Base-by-base conservation (phyloP, 2,329 filamentous ascomycete species). In the Tolypocladium sp. region DNA sequence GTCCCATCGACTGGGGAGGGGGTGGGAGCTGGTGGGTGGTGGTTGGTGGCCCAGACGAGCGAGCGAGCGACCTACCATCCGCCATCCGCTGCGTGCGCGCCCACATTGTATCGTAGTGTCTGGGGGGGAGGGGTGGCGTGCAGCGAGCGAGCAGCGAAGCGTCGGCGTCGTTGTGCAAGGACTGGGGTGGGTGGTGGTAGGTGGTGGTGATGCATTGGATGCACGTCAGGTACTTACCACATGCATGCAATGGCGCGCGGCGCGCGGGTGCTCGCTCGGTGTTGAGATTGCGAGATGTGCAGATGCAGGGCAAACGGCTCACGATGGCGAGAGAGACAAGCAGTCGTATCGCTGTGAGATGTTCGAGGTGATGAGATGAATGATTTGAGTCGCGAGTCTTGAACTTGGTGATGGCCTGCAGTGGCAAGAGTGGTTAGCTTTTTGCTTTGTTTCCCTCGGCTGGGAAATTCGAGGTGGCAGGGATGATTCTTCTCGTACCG, bases 1-100 rank as follows among this genome's bases (percentile, higher is more conserved):
- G 51, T 54, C 55, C 55, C 55, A 46, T 37, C n/a, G 55, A 57
- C 56, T 51, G 35, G 56, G 58, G 55, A 54, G 60, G 57, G 55
- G 57, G 17, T 38, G 35, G 44, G 2, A 22, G 59, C 20, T 25
- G 46, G 35, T n/a, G 27, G 57, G 12, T 35, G 35, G 22, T 44
- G 57, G 54, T 38, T 59, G 54, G 54, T 30, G 41, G 51, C 22
- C 33, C 44, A 55, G 58, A 57, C 37, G 54, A 59, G 44, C 57
- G 57, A 22, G 49, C 57, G 35, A 55, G 46, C 46, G 53, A 56
- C 25, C 38, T n/a, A 56, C 53, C 25, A 27, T 51, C 13, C 46
- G 9, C 25, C 46, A 51, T 20, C 44, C 44, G 33, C 30, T 10
- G 15, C 44, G 42, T 38, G 55, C 22, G 44, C 35, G 57, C 27